Conservation (phyloP, 164 flowering plant genomes). For the Litsea cubeba region DNA sequence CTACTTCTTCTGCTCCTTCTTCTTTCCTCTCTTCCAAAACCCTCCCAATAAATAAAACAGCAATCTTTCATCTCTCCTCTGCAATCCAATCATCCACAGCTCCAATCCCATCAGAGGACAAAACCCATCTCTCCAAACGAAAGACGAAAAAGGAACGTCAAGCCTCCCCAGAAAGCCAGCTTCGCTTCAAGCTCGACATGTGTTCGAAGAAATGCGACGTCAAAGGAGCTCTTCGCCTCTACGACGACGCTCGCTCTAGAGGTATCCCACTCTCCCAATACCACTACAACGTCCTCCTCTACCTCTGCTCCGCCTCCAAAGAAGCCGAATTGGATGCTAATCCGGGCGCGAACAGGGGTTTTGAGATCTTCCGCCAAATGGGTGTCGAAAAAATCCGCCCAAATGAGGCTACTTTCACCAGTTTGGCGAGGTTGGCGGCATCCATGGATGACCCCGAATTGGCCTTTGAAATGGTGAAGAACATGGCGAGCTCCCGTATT, state of each 20-base stretch:
- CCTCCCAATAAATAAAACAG: not conserved
- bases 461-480: constrained; percentile 84
- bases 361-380: constrained; percentile 79
- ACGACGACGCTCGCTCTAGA: constrained; percentile 56
- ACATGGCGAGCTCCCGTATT: constrained; percentile 51
- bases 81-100: constrained; percentile 6
- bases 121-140: constrained; percentile 11
- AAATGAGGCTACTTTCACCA: constrained; percentile 91
- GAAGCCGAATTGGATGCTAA: constrained; percentile 7
- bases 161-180: constrained; percentile 56
- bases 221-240: constrained; percentile 56
- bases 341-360: constrained; percentile 57
- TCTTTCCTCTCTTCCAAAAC: constrained; percentile 1
- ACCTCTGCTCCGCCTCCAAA: constrained; percentile 54
- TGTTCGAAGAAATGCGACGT: constrained; percentile 63
- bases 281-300: constrained; percentile 73
- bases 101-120: not conserved
- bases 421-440: constrained; percentile 66
- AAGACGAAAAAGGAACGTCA: constrained; percentile 37
- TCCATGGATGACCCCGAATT: constrained; percentile 66
- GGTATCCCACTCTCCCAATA: constrained; percentile 34
- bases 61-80: constrained; percentile 7
- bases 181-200: constrained; percentile 45
- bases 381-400: constrained; percentile 50
- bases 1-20: constrained; percentile 3